Evolutionary conservation across 208 protist species (phyloP), one percentile per base, ranked within the genome.

Genomic region (Herpetomonas tarakana): DNA sequence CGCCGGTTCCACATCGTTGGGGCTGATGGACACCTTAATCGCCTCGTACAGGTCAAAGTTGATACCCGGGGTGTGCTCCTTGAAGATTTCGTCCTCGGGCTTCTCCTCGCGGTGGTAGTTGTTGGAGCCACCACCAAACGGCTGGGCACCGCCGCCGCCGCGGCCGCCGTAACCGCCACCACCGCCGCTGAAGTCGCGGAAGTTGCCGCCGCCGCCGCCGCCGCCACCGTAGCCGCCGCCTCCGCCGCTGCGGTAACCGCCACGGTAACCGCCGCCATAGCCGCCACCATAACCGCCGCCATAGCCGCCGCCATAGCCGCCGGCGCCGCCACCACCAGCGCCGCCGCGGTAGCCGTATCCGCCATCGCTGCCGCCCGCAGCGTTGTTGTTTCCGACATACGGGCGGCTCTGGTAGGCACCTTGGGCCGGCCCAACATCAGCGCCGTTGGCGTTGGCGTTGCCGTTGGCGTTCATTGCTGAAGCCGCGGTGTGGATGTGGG

Each of bases 41-140:
- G 86, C 77, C 60, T 94, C 88, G 66, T 97, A 94, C 65, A 93
- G 78, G 50, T 95, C 92, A 65, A 97, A 97, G 73, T 95, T 94
- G 65, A 97, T 97, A 52, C 92, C 92, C 18, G 92, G 77, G 24
- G 76, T 91, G 74, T 93, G 86, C 60, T 95, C 89, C 73, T 93
- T 92, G 67, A 95, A 95, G 72, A 95, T 90, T 49, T 95, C 86
- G 30, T 95, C 89, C 57, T 95, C 89, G 18, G 84, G 35, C 71
- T 91, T 91, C 71, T 95, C 89, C 72, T 90, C 81, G 45, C 88
- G 88, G 66, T 86, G 76, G 68, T 94, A 94, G 41, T 47, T 62
- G 41, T 59, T 65, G 30, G 61, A 70, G 68, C 55, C 69, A 44
- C 52, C 26, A 24, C 31, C 38, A 41, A 41, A 26, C 14, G 59